Conservation (phyloP, 2,329 filamentous ascomycete species). For the Ceratocystis variospora region DNA sequence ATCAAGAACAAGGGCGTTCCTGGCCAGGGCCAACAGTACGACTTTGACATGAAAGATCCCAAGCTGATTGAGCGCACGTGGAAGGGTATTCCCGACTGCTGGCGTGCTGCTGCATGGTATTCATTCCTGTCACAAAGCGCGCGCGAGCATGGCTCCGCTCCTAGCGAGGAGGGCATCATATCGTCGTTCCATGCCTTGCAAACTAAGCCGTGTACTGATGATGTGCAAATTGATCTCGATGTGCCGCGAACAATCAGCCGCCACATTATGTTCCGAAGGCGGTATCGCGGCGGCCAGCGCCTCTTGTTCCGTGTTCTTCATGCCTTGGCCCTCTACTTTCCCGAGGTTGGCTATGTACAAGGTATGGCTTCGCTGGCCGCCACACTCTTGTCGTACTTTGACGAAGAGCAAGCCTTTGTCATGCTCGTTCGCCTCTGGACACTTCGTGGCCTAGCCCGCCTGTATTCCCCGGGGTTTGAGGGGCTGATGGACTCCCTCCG, state of each 20-base stretch:
- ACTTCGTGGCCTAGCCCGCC: slow-evolving; percentile 66
- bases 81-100: slow-evolving; percentile 96
- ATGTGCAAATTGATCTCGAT: slow-evolving; percentile 93
- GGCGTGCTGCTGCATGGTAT: slow-evolving; percentile 89
- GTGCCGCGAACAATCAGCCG: slow-evolving; percentile 88
- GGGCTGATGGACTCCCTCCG: slow-evolving; percentile 74
- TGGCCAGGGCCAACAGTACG: slow-evolving; percentile 48
- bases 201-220: slow-evolving; percentile 64
- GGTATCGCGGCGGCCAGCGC: slow-evolving; percentile 85
- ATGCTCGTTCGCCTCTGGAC: slow-evolving; percentile 96
- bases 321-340: slow-evolving; percentile 79
- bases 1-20: slow-evolving; percentile 37
- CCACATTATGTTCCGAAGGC: slow-evolving; percentile 90
- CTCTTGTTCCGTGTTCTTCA: slow-evolving; percentile 87
- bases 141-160: slow-evolving; percentile 43
- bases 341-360: slow-evolving; percentile 87
- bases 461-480: slow-evolving; percentile 73
- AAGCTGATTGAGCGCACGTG: slow-evolving; percentile 84
- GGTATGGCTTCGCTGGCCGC: slow-evolving; percentile 92
- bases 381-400: slow-evolving; percentile 89
- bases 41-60: slow-evolving; percentile 70
- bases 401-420: slow-evolving; percentile 85
- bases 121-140: slow-evolving; percentile 75
- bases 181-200: slow-evolving; percentile 60
- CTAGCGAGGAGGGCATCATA: slow-evolving; percentile 58